Base-by-base conservation (phyloP, 164 flowering plant species). In the Sedum album region DNA sequence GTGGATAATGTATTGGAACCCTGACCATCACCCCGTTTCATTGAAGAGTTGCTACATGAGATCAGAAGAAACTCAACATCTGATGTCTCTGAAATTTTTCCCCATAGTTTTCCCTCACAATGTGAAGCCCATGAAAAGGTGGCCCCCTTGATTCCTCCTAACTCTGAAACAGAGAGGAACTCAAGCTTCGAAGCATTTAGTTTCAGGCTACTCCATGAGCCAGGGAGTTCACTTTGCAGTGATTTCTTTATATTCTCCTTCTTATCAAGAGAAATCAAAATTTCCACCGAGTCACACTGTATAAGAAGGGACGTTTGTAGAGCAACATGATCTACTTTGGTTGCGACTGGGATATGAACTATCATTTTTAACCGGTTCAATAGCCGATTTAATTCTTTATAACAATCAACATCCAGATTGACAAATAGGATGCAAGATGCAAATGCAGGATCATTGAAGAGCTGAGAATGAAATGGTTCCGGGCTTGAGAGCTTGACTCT, bases 11-110 rank as follows among this genome's bases (percentile, higher is more conserved):
- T 86, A 84, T 95, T 95, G 69, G 91, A 84, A 77, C 97, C 97
- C 75, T 82, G 89, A 65, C 99, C 99, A 80, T 86, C 86, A 72
- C 99, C 97, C 35, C 97, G 93, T 31, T 84, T 83, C 83, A 80
- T 78, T 26, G 88, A 65, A 38, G 90, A 82, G 74, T 90, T 81
- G 79, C 82, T 84, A 71, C 94, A 89, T 38, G 91, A 84, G 44
- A 92, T 81, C 68, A 95, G 75, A 72, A 92, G 88, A 73, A 87
- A 72, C 66, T 92, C 88, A 39, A 76, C 70, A 73, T 68, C 71
- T 42, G 79, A 75, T 42, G 62, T 72, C 49, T 70, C 82, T 51
- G 80, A 72, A 66, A 86, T 72, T 18, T 84, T 83, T 68, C 97
- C 99, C 82, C 82, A 80, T 71, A 92, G 77, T 70, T 81, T 76